Conservation (phyloP, 2,329 filamentous ascomycete genomes). For the Pyricularia grisea region DNA sequence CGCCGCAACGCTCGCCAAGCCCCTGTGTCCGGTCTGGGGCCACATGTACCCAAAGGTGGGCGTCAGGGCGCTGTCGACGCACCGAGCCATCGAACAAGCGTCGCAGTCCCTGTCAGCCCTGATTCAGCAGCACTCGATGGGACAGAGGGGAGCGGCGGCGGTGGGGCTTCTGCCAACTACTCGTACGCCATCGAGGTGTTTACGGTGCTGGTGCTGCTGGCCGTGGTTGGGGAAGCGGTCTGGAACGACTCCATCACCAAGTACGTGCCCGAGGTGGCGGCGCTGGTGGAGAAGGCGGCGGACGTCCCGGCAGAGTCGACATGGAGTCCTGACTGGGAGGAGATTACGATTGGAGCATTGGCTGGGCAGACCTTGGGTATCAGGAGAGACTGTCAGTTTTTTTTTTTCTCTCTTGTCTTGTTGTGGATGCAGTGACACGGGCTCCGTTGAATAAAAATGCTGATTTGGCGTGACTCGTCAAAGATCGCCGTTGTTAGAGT, state of each 20-base stretch:
- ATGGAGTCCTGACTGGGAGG: slow-evolving; percentile 3
- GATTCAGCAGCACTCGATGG: slow-evolving; percentile 17
- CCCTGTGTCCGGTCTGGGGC: slow-evolving; percentile 22
- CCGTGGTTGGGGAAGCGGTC: slow-evolving; percentile 11
- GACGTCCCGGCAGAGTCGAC: neutral
- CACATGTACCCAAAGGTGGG: slow-evolving; percentile 19
- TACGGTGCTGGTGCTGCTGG: slow-evolving; percentile 17
- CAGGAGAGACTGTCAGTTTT: slow-evolving; percentile 20
- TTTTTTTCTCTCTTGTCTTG: slow-evolving; percentile 2
- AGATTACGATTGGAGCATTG: slow-evolving; percentile 14
- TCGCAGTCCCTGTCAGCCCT: slow-evolving; percentile 13
- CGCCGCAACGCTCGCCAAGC: slow-evolving; percentile 12
- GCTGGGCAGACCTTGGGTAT: slow-evolving; percentile 19
- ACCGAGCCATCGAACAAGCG: slow-evolving; percentile 13
- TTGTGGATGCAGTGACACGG: too few species aligned
- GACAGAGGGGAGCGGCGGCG: slow-evolving; percentile 8
- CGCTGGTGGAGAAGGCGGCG: neutral
- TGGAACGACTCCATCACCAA: slow-evolving; percentile 17
- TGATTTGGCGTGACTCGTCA: neutral
- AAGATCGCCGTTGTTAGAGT: slow-evolving; percentile 16
- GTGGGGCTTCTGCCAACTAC: slow-evolving; percentile 14
- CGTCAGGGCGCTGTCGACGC: slow-evolving; percentile 10
- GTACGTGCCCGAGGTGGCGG: slow-evolving; percentile 16
- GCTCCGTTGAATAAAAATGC: neutral
- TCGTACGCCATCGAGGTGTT: slow-evolving; percentile 23